Evolutionary conservation across 2,329 filamentous ascomycete genomes (phyloP).

Genomic region (Fusarium clavum): DNA sequence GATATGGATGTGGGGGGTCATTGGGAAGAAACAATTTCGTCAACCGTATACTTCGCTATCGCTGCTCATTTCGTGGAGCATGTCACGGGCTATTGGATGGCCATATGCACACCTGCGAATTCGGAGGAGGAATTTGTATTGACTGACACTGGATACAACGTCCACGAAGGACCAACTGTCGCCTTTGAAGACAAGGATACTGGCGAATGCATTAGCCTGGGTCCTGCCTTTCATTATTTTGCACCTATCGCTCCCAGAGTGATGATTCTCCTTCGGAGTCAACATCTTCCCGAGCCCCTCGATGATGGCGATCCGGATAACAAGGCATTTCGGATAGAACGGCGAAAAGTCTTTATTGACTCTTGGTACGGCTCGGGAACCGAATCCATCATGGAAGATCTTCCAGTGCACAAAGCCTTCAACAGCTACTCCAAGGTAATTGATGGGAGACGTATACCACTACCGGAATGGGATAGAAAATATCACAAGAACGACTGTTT

Average conservation of each 20-base stretch:
- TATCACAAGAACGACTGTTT: not conserved
- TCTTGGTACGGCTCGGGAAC: not conserved
- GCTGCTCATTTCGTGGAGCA: not conserved
- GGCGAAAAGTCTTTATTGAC: too few species aligned
- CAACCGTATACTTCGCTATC: not conserved
- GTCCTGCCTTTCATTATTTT: not conserved
- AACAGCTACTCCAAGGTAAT: not conserved
- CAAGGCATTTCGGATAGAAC: too few species aligned
- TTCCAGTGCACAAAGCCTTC: not conserved
- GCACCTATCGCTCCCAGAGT: not conserved
- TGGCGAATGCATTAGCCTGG: not conserved
- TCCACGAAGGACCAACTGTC: not conserved
- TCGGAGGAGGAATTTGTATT: not conserved
- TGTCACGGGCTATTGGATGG: not conserved
- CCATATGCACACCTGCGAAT: not conserved
- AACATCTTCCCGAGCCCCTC: not conserved
- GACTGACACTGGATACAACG: not conserved
- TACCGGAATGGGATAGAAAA: not conserved
- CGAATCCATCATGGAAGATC: not conserved
- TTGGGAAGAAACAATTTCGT: not conserved
- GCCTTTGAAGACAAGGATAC: not conserved
- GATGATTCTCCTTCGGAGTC: not conserved
- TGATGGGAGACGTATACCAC: not conserved
- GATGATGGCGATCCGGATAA: not conserved
- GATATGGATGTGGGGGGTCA: not conserved